phyloP scores from a whole-genome alignment of 768 basidiomycete genomes.

The Paxillus involutus region DNA sequence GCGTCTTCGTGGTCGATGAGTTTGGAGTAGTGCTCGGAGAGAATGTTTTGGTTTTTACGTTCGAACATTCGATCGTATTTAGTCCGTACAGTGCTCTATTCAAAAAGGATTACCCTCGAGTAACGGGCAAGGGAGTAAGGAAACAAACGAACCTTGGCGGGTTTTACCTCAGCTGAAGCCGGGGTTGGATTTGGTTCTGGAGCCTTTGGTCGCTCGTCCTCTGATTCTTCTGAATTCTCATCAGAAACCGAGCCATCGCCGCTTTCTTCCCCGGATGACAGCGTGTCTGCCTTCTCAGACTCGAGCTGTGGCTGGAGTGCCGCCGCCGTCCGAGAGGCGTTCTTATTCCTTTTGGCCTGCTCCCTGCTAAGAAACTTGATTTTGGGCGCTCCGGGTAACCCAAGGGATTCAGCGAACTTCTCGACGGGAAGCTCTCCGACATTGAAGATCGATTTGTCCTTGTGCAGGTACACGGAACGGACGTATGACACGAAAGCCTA shows the following conservation, averaged over 20 bases:
- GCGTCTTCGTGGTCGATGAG: constrained; percentile 70
- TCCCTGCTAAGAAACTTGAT: constrained; percentile 82
- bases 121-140: not conserved
- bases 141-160: constrained; percentile 40
- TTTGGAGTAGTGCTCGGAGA: constrained; percentile 88
- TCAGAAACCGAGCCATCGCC: constrained; percentile 10
- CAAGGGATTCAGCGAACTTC: constrained; percentile 84
- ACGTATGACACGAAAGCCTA: constrained; percentile 97
- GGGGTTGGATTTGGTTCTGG: not conserved
- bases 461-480: constrained; percentile 89
- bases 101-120: not conserved
- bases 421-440: constrained; percentile 79
- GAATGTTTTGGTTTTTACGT: constrained; percentile 89
- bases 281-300: constrained; percentile 14
- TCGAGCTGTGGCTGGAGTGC: constrained; percentile 32
- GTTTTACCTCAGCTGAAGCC: constrained; percentile 21
- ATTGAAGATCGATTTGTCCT: constrained; percentile 92
- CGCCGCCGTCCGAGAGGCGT: constrained; percentile 52
- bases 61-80: constrained; percentile 99
- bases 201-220: constrained; percentile 11
- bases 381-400: constrained; percentile 92
- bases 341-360: constrained; percentile 74
- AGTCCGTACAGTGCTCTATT: constrained; percentile 60
- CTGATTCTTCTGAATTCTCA: constrained; percentile 28
- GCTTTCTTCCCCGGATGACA: constrained; percentile 21